Conservation (phyloP, 2,329 filamentous ascomycete species). For the Rhynchosporium secalis region DNA sequence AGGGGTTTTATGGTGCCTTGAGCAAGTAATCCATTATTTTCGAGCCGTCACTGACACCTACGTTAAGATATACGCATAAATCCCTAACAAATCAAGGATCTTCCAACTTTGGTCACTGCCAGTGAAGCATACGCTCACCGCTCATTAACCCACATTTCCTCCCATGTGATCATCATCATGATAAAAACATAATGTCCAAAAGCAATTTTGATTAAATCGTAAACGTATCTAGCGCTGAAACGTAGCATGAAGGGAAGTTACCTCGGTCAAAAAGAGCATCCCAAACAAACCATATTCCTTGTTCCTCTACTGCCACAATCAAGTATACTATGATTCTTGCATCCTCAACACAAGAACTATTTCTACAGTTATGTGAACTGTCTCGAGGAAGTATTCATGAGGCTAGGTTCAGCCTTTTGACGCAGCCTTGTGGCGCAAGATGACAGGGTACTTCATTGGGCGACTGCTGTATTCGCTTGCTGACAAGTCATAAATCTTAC, state of each 20-base stretch:
- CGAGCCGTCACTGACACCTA: neutral
- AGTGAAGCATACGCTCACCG: neutral
- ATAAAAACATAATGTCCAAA: neutral
- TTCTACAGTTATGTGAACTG: too few relatives aligned
- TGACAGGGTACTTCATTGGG: conserved; percentile 7
- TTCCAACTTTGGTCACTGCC: neutral
- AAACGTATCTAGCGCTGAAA: neutral
- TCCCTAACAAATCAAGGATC: neutral
- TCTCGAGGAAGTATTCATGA: neutral
- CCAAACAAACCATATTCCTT: too few relatives aligned
- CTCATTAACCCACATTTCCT: neutral
- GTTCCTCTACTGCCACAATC: too few relatives aligned
- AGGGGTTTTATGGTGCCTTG: too few relatives aligned
- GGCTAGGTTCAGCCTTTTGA: conserved; percentile 7
- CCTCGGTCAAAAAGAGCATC: too few relatives aligned
- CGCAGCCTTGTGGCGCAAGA: conserved; percentile 5
- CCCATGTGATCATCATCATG: too few relatives aligned
- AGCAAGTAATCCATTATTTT: neutral
- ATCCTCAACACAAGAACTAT: too few relatives aligned
- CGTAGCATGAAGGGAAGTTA: too few relatives aligned
- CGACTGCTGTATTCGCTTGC: neutral
- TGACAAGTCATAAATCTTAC: conserved; percentile 9
- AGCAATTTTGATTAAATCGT: neutral
- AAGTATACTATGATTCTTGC: too few relatives aligned
- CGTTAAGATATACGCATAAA: neutral